A percentile compares a stretch with the other conserved stretches of the same genome.
These are phyloP conservation scores for Cadophora malorum DNA, from an alignment of 2,329 filamentous ascomycete species.

Conservation along the genomic window DNA sequence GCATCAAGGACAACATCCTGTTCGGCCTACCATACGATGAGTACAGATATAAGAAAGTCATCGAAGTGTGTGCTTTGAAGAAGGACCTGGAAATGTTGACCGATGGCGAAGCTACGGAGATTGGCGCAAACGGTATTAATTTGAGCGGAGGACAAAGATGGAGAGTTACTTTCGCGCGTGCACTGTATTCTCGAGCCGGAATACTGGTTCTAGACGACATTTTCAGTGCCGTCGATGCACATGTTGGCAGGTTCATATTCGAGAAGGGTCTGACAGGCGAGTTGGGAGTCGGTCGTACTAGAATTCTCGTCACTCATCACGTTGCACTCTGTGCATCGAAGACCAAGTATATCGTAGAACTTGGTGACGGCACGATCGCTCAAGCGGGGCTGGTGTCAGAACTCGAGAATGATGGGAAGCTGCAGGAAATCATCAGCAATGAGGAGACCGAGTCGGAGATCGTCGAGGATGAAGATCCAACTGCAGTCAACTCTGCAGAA, in stretches of 20 bases:
- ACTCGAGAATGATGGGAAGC: slow-evolving; percentile 61
- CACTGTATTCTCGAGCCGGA: slow-evolving; percentile 79
- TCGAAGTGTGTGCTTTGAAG: slow-evolving; percentile 74
- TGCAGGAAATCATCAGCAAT: slow-evolving; percentile 63
- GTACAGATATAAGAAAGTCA: slow-evolving; percentile 72
- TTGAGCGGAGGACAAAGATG: slow-evolving; percentile 84
- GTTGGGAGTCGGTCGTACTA: slow-evolving; percentile 71
- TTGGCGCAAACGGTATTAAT: slow-evolving; percentile 85
- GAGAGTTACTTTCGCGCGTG: slow-evolving; percentile 80
- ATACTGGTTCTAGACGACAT: slow-evolving; percentile 84
- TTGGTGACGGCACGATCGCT: slow-evolving; percentile 71
- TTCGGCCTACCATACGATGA: slow-evolving; percentile 76
- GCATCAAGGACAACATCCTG: slow-evolving; percentile 77
- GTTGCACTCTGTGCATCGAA: slow-evolving; percentile 73
- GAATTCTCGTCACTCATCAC: slow-evolving; percentile 83
- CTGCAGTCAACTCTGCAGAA: slow-evolving; percentile 62
- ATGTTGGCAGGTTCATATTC: slow-evolving; percentile 80
- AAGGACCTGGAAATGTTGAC: slow-evolving; percentile 79
- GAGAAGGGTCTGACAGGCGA: slow-evolving; percentile 77
- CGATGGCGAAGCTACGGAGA: slow-evolving; percentile 80
- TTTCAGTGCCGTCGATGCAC: slow-evolving; percentile 80
- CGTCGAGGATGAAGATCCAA: slow-evolving; percentile 57
- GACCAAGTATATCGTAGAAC: slow-evolving; percentile 76
- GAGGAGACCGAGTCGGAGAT: slow-evolving; percentile 56
- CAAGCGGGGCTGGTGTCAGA: slow-evolving; percentile 70